phyloP scores from a whole-genome alignment of 1,284 basidiomycete genomes.

The Puccinia horiana region DNA sequence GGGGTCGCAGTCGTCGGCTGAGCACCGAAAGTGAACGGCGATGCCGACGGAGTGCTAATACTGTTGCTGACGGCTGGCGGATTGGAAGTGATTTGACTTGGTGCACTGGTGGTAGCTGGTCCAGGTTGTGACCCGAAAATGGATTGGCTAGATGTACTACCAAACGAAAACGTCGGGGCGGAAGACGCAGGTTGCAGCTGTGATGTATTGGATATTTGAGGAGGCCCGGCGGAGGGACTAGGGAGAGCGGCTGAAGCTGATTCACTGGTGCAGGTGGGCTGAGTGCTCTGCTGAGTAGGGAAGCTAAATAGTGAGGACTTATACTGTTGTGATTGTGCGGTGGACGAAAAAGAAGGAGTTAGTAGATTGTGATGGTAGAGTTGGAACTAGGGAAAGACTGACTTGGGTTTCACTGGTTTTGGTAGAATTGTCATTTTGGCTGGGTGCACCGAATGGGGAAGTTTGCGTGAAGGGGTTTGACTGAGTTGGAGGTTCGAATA shows the following conservation, averaged over 20 bases:
- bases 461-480: background rate
- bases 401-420: background rate
- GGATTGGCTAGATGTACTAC: conserved; percentile 2
- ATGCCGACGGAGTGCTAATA: background rate
- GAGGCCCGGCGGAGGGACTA: background rate
- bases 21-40: conserved; percentile 13
- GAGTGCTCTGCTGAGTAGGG: conserved; percentile 4
- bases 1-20: background rate
- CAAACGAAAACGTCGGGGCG: conserved; percentile 9
- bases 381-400: background rate
- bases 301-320: conserved; percentile 8
- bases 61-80: background rate
- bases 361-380: background rate
- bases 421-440: background rate
- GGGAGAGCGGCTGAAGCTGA: background rate
- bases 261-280: conserved; percentile 17
- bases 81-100: background rate
- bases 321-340: background rate
- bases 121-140: background rate
- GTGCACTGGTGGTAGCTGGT: background rate
- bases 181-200: background rate
- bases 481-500: background rate
- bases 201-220: background rate
- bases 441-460: background rate
- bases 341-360: background rate